Base-by-base conservation (phyloP, 2,329 filamentous ascomycete species). In the Bipolaris gigantea region DNA sequence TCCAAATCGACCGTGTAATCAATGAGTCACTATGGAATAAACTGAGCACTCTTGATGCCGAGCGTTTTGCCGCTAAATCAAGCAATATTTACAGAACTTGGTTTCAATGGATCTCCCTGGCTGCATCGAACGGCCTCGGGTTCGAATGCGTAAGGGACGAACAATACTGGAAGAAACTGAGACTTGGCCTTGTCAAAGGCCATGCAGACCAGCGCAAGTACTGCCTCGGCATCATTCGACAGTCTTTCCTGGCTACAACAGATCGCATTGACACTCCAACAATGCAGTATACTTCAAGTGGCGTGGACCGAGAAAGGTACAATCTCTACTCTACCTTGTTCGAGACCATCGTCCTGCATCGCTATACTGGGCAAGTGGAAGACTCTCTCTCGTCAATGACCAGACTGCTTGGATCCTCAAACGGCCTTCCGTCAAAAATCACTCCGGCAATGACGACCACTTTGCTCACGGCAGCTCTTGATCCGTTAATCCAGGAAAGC, bases 291-390 rank as follows among this genome's bases (percentile, higher is more conserved):
- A 30, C 57, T 33, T 40, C 69, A 15, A 55, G 63, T 36, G 27
- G 39, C 7, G 19, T 44, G 2, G 70, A 70, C 42, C 38, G 65
- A 16, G 55, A 55, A 16, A 73, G 76, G 25, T 81, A 79, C 56
- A 70, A 74, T 6, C 73, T 73, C 30, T 81, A 74, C 50, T 75
- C 74, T 38, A 74, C 72, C 4, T 64, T 81, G 1, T 81, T 78
- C 53, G 78, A 81, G 52, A 80, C 75, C 0, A 75, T 81, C 15
- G 73, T 80, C 7, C 70, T 81, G 18, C 76, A 78, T 35, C 73
- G 79, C 21, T 81, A 81, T 55, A 60, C 77, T 38, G 81, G 81
- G 53, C 79, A 81, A 53, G 74, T 80, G 2, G 63, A 78, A 33
- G 78, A 76, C 19, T 79, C 76, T 46, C 67, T 80, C 27, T 62